These are phyloP conservation scores for Saitozyma sp. DNA, from an alignment of 768 basidiomycete genomes.

Conservation along the genomic window DNA sequence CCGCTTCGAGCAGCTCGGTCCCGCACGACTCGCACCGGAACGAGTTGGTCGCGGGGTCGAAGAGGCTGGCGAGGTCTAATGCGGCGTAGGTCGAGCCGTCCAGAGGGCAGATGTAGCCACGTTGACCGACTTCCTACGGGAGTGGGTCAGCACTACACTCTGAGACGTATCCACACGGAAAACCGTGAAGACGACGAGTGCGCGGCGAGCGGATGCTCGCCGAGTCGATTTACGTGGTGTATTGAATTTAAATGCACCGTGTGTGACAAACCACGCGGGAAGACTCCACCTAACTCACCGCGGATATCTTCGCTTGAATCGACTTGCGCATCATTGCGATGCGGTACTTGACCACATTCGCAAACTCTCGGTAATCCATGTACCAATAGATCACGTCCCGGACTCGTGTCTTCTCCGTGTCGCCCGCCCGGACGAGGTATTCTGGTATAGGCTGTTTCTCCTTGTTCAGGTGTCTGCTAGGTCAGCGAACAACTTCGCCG, in stretches of 20 bases:
- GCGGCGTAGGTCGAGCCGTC: conserved; percentile 82
- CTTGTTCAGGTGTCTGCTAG: conserved; percentile 43
- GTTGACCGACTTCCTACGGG: conserved; percentile 84
- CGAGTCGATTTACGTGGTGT: too few relatives aligned
- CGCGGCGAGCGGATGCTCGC: too few relatives aligned
- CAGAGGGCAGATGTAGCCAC: conserved; percentile 93
- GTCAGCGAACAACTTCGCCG: neutral
- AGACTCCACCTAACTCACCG: conserved; percentile 60
- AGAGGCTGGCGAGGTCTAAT: conserved; percentile 78
- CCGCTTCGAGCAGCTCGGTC: conserved; percentile 79
- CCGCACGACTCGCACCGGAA: conserved; percentile 84
- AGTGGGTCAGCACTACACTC: conserved; percentile 1
- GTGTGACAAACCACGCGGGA: neutral
- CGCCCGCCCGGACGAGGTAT: conserved; percentile 23
- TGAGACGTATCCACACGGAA: too few relatives aligned
- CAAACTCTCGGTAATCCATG: conserved; percentile 91
- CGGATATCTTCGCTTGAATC: conserved; percentile 85
- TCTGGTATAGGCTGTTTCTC: conserved; percentile 39
- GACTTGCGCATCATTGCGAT: conserved; percentile 86
- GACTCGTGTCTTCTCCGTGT: conserved; percentile 58
- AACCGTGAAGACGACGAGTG: too few relatives aligned
- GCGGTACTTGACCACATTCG: conserved; percentile 97
- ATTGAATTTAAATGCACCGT: neutral
- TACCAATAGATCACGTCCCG: conserved; percentile 92
- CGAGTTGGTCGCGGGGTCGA: conserved; percentile 66